These are phyloP conservation scores for Ogataea hybrid DNA, from an alignment of 1,139 yeast species.

Conservation along the genomic window DNA sequence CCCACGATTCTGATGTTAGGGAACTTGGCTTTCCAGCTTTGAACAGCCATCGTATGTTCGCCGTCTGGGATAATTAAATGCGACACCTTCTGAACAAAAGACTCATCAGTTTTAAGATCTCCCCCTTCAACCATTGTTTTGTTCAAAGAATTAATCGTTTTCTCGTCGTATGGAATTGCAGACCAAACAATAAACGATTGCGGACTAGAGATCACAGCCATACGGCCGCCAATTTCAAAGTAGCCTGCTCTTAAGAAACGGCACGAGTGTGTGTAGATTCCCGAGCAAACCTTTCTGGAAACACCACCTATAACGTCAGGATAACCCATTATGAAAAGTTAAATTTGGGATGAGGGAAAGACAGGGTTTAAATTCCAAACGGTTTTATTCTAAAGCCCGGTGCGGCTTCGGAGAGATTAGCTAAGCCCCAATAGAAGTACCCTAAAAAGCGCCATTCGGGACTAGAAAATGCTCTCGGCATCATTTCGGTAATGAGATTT, in stretches of 20 bases:
- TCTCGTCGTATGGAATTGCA: conserved; percentile 57
- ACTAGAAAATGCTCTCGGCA: neutral
- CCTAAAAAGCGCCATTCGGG: no score
- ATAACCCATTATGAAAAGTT: conserved; percentile 28
- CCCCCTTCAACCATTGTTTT: conserved; percentile 25
- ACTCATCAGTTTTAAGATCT: conserved; percentile 34
- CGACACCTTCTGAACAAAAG: conserved; percentile 37
- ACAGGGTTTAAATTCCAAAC: neutral
- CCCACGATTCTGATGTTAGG: conserved; percentile 53
- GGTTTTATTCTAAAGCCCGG: neutral
- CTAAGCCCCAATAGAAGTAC: no score
- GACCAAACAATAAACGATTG: conserved; percentile 49
- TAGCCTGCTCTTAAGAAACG: conserved; percentile 41
- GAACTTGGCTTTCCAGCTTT: conserved; percentile 45
- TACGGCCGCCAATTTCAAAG: conserved; percentile 59
- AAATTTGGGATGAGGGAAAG: neutral
- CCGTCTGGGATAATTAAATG: conserved; percentile 51
- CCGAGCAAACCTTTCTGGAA: conserved; percentile 44
- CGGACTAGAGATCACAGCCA: conserved; percentile 43
- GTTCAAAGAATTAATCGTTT: conserved; percentile 40
- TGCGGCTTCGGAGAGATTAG: neutral
- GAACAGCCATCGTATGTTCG: conserved; percentile 58
- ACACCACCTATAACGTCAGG: conserved; percentile 39
- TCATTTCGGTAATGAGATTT: neutral
- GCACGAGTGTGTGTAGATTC: conserved; percentile 49